Evolutionary conservation across 768 basidiomycete genomes (phyloP), one percentile per base, ranked within the genome.

Genomic region (Daedaleopsis nitida): DNA sequence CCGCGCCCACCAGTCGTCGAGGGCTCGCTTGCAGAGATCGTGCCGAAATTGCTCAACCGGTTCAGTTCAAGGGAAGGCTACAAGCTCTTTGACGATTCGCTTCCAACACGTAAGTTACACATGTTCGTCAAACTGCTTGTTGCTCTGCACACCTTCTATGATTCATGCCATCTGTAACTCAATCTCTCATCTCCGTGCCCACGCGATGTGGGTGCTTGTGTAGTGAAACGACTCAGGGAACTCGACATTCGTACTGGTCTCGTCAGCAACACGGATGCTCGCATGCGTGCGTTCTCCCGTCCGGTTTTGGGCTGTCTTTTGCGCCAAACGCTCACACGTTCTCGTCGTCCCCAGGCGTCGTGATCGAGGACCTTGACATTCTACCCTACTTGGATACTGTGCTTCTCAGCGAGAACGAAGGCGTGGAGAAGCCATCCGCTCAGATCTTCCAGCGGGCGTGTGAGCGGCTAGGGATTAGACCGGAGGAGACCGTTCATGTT

Each of bases 61-160:
- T 94, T 94, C 71, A 85, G 87, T 69, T 86, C 87, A 21, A 78
- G 76, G 61, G 81, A 90, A 71, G 92, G 89, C 1, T 93, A 93
- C 70, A 77, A 72, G 63, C 76, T 81, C 13, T 87, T 82, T 57
- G 80, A 82, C 45, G 87, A 89, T 67, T 71, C 78, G 10, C 58
- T 79, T 21, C 60, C 77, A 61, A 69, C 83, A 65, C 66, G 86
- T 86, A 64, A 57, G 80, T 77, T 57, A 24, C 16, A 23, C 39
- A 42, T 42, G 19, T 48, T 19, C 58, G 34, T 60, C 23, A 32
- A 32, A 32, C 4, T 32, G 34, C 17, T n/a, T 55, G 43, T 10
- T 12, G 38, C 39, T 47, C 39, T 19, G 43, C 48, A 32, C 39
- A 24, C 10, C 2, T 17, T 35, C 43, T 52, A 53, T 63, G 58